Base-by-base conservation (phyloP, 2,329 filamentous ascomycete genomes). In the Ophiostoma pallidulum region DNA sequence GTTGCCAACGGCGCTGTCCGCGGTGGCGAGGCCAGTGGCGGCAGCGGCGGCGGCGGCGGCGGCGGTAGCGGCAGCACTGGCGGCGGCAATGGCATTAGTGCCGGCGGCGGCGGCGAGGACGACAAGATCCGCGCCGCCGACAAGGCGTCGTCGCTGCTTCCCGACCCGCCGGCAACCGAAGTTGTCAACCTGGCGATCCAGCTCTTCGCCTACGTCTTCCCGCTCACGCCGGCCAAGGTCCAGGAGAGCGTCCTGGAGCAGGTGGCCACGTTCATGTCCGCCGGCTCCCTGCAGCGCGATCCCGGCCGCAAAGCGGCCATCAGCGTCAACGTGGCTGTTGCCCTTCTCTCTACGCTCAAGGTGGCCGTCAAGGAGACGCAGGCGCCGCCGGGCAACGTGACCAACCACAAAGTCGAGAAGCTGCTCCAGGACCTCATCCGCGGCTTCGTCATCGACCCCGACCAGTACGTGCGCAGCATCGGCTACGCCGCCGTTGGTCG, bases 171-270 rank as follows among this genome's bases (percentile, higher is more conserved):
- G 6, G 82, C 86, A 0, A 98, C 91, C 1, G 90, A 95, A 60
- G 90, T 95, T 22, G 86, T 97, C 51, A 95, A 98, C 60, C 81
- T 91, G 59, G 90, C 92, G 1, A 94, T 98, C 48, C 84, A 92
- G 53, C 71, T 97, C 0, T 98, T 98, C 62, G 88, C 90, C 2
- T 86, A 94, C 45, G 86, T 88, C 33, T 82, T 98, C 49, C 90
- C 92, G 3, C 71, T 96, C 9, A 94, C 94, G 39, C 84, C 86
- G 0, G 75, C 87, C 4, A 95, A 91, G 59, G 86, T 98, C 3
- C 92, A 98, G 59, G 92, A 98, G 63, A 96, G 91, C 60, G 87
- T 94, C 41, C 70, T 98, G 9, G 92, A 98, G 63, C 92, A 98
- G 61, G 82, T 97, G 41, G 84, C 86, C 14, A 92, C 87, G 0